A percentile compares a stretch with the other conserved stretches of the same genome.
phyloP scores from a whole-genome alignment of 495 filamentous ascomycete species.

The Aspergillus egyptiacus region DNA sequence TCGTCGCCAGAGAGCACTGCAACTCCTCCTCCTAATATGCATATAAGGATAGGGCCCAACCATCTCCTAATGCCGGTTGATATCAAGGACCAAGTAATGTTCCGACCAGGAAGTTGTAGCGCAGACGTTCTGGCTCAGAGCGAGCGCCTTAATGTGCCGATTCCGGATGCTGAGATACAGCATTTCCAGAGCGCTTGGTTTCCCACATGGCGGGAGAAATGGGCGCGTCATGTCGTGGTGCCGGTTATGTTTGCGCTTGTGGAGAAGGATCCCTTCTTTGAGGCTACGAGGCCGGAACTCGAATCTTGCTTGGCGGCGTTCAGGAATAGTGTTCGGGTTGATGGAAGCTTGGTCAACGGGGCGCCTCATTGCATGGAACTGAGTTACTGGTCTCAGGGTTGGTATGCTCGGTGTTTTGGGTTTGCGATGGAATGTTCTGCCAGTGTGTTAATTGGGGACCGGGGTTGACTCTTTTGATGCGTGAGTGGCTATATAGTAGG shows the following conservation, averaged over 20 bases:
- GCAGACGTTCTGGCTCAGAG: neutral
- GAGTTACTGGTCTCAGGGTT: constrained; percentile 28
- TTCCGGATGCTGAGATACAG: neutral
- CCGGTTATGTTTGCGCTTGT: constrained; percentile 20
- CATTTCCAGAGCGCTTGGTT: neutral
- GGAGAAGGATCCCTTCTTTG: constrained; percentile 19
- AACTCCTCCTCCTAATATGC: neutral
- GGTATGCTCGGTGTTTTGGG: constrained; percentile 32
- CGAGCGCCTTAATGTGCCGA: neutral
- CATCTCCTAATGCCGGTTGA: neutral
- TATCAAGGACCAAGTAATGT: neutral
- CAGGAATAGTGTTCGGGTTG: constrained; percentile 21
- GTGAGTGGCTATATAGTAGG: too few species aligned
- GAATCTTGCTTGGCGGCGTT: constrained; percentile 23
- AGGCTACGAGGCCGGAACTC: constrained; percentile 8
- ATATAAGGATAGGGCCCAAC: neutral
- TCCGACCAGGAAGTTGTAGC: neutral
- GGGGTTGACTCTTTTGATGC: too few species aligned
- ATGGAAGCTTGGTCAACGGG: constrained; percentile 17
- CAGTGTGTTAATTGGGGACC: too few species aligned
- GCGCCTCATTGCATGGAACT: constrained; percentile 32
- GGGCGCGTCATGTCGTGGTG: constrained; percentile 8
- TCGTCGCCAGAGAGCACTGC: neutral
- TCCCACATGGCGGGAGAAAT: constrained; percentile 11
- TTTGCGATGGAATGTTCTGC: constrained; percentile 24